phyloP scores from a whole-genome alignment of 2,329 filamentous ascomycete genomes.

The Ampelomyces quisqualis region DNA sequence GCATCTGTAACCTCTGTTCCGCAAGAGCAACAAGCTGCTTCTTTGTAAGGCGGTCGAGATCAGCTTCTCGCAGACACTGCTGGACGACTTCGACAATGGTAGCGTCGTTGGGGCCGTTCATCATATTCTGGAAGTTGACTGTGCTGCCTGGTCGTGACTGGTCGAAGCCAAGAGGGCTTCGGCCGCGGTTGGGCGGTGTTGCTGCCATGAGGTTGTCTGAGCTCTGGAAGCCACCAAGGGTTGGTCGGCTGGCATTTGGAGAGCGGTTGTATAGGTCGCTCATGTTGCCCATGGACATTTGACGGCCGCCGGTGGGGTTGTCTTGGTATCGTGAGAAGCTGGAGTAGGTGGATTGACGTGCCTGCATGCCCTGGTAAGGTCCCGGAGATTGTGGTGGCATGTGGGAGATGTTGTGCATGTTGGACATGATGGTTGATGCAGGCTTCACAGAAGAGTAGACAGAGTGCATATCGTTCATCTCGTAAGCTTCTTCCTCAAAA shows the following conservation, averaged over 20 bases:
- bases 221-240: slow-evolving; percentile 48
- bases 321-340: slow-evolving; percentile 63
- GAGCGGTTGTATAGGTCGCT: slow-evolving; percentile 42
- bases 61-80: slow-evolving; percentile 78
- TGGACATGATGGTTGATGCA: slow-evolving; percentile 81
- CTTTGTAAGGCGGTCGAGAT: slow-evolving; percentile 96
- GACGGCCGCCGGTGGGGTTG: slow-evolving; percentile 57
- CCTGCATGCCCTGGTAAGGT: slow-evolving; percentile 63
- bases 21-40: slow-evolving; percentile 86
- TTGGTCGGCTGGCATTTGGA: slow-evolving; percentile 44
- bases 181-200: slow-evolving; percentile 43
- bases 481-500: slow-evolving; percentile 76
- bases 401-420: slow-evolving; percentile 71
- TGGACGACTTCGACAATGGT: slow-evolving; percentile 84
- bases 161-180: slow-evolving; percentile 53
- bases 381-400: slow-evolving; percentile 79
- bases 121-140: slow-evolving; percentile 60
- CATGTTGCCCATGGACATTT: slow-evolving; percentile 62
- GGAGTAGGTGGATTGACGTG: slow-evolving; percentile 74
- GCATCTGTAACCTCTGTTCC: slow-evolving; percentile 89
- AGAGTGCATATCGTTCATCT: slow-evolving; percentile 98
- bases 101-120: slow-evolving; percentile 70
- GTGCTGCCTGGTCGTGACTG: slow-evolving; percentile 56
- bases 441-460: slow-evolving; percentile 91
- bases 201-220: slow-evolving; percentile 45